phyloP scores from a whole-genome alignment of 1,139 yeast species.

The Geotrichum siamense region DNA sequence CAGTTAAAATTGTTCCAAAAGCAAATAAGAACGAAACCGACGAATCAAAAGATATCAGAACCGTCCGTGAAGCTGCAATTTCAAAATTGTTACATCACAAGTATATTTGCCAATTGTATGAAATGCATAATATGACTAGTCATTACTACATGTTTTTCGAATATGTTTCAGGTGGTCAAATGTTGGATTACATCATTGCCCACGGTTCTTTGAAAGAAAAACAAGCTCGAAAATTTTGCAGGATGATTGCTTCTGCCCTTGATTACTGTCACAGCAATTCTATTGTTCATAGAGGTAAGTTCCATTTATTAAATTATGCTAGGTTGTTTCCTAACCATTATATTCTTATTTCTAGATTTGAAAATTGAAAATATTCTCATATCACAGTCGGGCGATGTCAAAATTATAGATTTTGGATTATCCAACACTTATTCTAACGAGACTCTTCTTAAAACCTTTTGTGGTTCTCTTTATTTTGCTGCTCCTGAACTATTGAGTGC shows the following conservation, averaged over 20 bases:
- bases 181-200: constrained; percentile 93
- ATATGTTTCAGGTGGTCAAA: constrained; percentile 95
- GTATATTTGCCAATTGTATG: constrained; percentile 83
- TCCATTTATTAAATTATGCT: neutral
- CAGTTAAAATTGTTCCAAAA: constrained; percentile 45
- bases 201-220: constrained; percentile 93
- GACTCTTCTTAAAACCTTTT: constrained; percentile 77
- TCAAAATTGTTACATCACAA: constrained; percentile 90
- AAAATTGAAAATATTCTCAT: constrained; percentile 96
- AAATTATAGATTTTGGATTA: constrained; percentile 92
- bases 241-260: constrained; percentile 93
- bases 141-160: constrained; percentile 97
- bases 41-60: constrained; percentile 83
- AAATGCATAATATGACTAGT: constrained; percentile 92
- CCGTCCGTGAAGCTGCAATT: constrained; percentile 89
- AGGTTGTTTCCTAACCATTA: neutral
- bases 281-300: constrained; percentile 67
- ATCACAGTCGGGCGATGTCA: constrained; percentile 86
- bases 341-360: constrained; percentile 45
- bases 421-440: constrained; percentile 76
- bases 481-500: constrained; percentile 96
- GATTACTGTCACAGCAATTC: constrained; percentile 91
- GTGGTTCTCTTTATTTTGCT: constrained; percentile 96
- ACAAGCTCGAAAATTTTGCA: constrained; percentile 89
- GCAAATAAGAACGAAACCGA: constrained; percentile 82